Evolutionary conservation across 2,329 filamentous ascomycete genomes (phyloP), one percentile per base, ranked within the genome.

Genomic region (Pseudovirgaria hyperparasitica): DNA sequence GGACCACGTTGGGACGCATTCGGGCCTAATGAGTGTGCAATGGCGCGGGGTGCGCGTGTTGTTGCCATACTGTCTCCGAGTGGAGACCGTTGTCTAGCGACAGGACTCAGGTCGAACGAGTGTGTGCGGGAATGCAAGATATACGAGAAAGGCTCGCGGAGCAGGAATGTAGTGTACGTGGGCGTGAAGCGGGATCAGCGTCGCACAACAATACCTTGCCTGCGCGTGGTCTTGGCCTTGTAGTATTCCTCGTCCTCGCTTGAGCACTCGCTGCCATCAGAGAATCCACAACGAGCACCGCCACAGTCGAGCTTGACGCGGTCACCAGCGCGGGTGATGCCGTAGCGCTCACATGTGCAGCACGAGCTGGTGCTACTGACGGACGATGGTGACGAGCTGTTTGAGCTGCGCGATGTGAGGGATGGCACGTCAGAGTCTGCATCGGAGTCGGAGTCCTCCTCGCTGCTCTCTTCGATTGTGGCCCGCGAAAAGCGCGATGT

Each of bases 301-400:
- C 85, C 85, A 51, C 87, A 96, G 71, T 94, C 86, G 55, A 94
- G 75, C 71, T 87, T 90, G 70, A 96, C 80, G 48, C 86, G 77
- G 57, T 92, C 80, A 50, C 86, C 85, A 56, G 78, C 76, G 61
- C 85, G 81, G 39, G 86, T 94, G 65, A 96, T 92, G 45, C 86
- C 87, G 65, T 90, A 94, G 62, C 86, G 82, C 58, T 94, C 84
- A 63, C 87, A 96, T 39, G 78, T 85, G 73, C 90, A 96, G 54
- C 69, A 70, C 48, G 57, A 54, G 32, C 45, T 56, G 27, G 55
- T 52, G 33, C 60, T 62, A 34, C 60, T 63, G 43, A 74, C 67
- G 39, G 70, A 76, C 60, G 73, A 75, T 47, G 79, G 80, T 27
- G 79, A 84, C 27, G 64, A 67, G 26, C 58, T 63, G 57, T 67